A percentile compares a stretch with the other conserved stretches of the same genome.
Conservation (phyloP, 192 early-diverging fungal genomes). For the Chytriomyces sp. region DNA sequence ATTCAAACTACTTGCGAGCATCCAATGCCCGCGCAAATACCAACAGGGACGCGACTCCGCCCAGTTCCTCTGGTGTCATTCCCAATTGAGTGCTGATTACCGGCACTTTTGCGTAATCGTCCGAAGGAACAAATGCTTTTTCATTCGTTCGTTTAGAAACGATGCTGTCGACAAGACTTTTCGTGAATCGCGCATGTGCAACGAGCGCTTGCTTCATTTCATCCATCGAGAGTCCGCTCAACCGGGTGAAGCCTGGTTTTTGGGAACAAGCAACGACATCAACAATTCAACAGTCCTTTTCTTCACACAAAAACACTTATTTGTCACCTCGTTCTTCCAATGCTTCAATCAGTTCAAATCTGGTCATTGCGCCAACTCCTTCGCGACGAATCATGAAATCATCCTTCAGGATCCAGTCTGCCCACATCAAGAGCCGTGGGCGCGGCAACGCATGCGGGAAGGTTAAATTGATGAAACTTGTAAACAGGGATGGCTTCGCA, state of each 20-base stretch:
- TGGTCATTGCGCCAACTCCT: conserved; percentile 13
- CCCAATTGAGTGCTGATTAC: conserved; percentile 2
- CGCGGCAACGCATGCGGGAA: conserved; percentile 26
- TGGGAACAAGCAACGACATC: too few relatives aligned
- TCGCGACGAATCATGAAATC: conserved; percentile 30
- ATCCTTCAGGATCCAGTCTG: conserved; percentile 37
- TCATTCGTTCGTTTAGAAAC: conserved; percentile 4
- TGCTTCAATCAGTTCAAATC: conserved; percentile 35
- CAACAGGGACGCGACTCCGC: conserved; percentile 24
- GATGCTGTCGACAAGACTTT: conserved; percentile 4
- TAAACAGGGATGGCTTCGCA: neutral
- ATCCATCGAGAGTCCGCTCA: neutral
- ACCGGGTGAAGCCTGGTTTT: neutral
- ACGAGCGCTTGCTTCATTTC: conserved; percentile 12
- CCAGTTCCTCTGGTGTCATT: conserved; percentile 25
- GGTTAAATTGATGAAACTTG: conserved; percentile 24
- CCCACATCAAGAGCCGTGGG: conserved; percentile 30
- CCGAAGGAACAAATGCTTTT: neutral
- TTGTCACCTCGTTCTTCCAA: conserved; percentile 34
- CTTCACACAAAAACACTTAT: neutral
- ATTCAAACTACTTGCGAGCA: neutral
- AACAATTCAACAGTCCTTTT: too few relatives aligned
- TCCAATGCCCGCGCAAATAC: conserved; percentile 27
- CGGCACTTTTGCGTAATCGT: neutral
- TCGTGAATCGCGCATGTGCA: conserved; percentile 13